These are phyloP conservation scores for Trametes maxima DNA, from an alignment of 768 basidiomycete genomes.

Conservation along the genomic window DNA sequence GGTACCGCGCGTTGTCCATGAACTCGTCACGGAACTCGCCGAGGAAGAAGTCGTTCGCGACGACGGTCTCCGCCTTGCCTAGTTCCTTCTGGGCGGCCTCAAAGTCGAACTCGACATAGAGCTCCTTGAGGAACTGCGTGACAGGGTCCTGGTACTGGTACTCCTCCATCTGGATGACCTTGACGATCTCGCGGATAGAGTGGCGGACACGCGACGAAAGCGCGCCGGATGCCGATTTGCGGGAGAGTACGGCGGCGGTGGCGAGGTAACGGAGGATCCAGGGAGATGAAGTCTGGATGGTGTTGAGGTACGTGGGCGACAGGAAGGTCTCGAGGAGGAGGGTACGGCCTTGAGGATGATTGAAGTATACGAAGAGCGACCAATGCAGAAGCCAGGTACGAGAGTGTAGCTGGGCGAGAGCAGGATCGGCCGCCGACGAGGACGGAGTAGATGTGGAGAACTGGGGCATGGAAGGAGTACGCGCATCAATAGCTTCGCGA, in stretches of 20 bases:
- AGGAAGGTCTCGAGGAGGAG: conserved; percentile 96
- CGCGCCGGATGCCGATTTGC: conserved; percentile 66
- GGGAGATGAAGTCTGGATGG: conserved; percentile 93
- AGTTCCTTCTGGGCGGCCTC: conserved; percentile 90
- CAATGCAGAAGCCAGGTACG: conserved; percentile 97
- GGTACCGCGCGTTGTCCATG: conserved; percentile 92
- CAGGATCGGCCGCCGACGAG: conserved; percentile 50
- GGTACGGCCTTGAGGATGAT: conserved; percentile 88
- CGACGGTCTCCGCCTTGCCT: conserved; percentile 74
- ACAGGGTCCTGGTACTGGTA: conserved; percentile 96
- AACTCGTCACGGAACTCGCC: conserved; percentile 90
- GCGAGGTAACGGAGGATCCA: conserved; percentile 96
- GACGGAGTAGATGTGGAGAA: conserved; percentile 35
- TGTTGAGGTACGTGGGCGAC: conserved; percentile 95
- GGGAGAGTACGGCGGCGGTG: conserved; percentile 89
- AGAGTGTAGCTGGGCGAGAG: conserved; percentile 88
- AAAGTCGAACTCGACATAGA: conserved; percentile 96
- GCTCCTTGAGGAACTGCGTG: conserved; percentile 89
- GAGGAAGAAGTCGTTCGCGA: conserved; percentile 93
- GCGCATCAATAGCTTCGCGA: conserved; percentile 88
- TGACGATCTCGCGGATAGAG: conserved; percentile 89
- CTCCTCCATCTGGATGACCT: conserved; percentile 92
- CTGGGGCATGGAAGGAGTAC: conserved; percentile 52
- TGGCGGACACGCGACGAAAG: conserved; percentile 77
- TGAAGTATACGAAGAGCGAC: conserved; percentile 98